These are phyloP conservation scores for Phytophthora pistaciae DNA, from an alignment of 352 stramenopile species.

Conservation along the genomic window DNA sequence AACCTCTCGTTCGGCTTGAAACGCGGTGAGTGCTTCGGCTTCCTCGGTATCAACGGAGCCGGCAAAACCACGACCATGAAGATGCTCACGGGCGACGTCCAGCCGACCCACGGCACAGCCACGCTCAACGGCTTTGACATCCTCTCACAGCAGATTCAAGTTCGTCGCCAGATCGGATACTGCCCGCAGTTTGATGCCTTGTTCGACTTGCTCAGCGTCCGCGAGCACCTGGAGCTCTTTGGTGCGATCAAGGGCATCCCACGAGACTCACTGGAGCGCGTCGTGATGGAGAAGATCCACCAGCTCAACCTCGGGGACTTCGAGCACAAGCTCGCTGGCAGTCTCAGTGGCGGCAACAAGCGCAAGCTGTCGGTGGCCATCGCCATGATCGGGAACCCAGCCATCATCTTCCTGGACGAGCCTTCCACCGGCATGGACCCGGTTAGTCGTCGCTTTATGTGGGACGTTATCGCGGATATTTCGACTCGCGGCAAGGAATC, in stretches of 20 bases:
- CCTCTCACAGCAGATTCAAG: slow-evolving; percentile 61
- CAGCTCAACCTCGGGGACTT: slow-evolving; percentile 86
- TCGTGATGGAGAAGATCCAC: slow-evolving; percentile 77
- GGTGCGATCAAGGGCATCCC: slow-evolving; percentile 90
- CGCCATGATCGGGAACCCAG: slow-evolving; percentile 91
- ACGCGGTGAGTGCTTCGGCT: slow-evolving; percentile 93
- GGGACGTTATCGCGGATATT: slow-evolving; percentile 80
- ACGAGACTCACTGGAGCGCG: slow-evolving; percentile 71
- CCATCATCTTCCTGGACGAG: slow-evolving; percentile 93
- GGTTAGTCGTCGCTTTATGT: slow-evolving; percentile 64
- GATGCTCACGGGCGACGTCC: slow-evolving; percentile 91
- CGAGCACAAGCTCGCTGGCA: slow-evolving; percentile 76
- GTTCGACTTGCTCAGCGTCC: slow-evolving; percentile 84
- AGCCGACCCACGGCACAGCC: slow-evolving; percentile 48
- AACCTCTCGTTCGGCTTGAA: slow-evolving; percentile 80
- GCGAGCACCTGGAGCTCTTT: slow-evolving; percentile 91
- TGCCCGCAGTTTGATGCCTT: slow-evolving; percentile 92
- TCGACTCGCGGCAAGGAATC: slow-evolving; percentile 62
- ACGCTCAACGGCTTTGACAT: slow-evolving; percentile 44
- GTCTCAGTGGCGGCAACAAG: slow-evolving; percentile 95
- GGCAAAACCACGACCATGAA: slow-evolving; percentile 96
- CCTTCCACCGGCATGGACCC: slow-evolving; percentile 93
- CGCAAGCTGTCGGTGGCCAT: slow-evolving; percentile 94
- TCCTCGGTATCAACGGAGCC: slow-evolving; percentile 94
- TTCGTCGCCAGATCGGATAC: slow-evolving; percentile 86